A percentile compares a stretch with the other conserved stretches of the same genome.
Evolutionary conservation across 352 stramenopile genomes (phyloP).

Genomic region (Pythium monospermum): DNA sequence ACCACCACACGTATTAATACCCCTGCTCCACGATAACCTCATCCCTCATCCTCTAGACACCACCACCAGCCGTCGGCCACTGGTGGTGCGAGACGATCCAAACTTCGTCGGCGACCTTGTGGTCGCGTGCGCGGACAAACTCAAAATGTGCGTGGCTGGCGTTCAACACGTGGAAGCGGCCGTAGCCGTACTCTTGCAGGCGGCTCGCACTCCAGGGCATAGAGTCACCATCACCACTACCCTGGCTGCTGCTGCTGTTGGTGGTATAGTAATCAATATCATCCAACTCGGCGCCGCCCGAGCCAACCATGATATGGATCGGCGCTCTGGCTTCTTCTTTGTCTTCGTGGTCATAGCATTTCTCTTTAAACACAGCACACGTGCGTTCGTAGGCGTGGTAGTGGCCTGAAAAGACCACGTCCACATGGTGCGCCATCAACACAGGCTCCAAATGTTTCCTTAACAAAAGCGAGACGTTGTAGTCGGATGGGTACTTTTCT

Average conservation of each 20-base stretch:
- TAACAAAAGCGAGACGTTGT: slow-evolving; percentile 15
- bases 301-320: slow-evolving; percentile 41
- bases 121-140: slow-evolving; percentile 29
- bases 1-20: background rate
- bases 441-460: slow-evolving; percentile 17
- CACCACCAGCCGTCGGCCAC: slow-evolving; percentile 18
- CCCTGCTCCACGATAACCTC: too few relatives aligned
- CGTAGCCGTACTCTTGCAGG: slow-evolving; percentile 35
- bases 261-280: slow-evolving; percentile 25
- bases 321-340: slow-evolving; percentile 14
- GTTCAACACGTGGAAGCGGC: slow-evolving; percentile 35
- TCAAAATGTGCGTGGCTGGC: slow-evolving; percentile 33
- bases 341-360: slow-evolving; percentile 20
- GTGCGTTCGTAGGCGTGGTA: slow-evolving; percentile 33
- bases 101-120: slow-evolving; percentile 24
- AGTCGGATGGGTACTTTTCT: slow-evolving; percentile 13
- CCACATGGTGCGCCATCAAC: slow-evolving; percentile 22
- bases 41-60: too few relatives aligned
- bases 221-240: too few relatives aligned
- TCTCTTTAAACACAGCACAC: slow-evolving; percentile 21
- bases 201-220: slow-evolving; percentile 21
- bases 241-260: too few relatives aligned
- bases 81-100: slow-evolving; percentile 35
- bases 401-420: slow-evolving; percentile 27
- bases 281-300: slow-evolving; percentile 35